phyloP scores from a whole-genome alignment of 306 rosid species.

The Pyrus communis region DNA sequence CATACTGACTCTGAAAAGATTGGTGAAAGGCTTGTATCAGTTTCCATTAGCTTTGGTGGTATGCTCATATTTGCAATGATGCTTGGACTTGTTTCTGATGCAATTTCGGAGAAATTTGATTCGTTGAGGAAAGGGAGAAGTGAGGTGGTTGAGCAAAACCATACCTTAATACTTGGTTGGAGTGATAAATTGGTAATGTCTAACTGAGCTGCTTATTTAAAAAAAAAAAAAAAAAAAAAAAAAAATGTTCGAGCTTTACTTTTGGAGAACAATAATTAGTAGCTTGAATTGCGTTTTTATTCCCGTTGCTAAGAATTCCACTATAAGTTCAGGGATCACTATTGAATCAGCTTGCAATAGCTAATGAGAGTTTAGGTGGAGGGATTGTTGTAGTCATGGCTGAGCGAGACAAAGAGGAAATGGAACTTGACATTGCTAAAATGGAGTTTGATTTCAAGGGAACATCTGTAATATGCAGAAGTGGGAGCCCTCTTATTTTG shows the following conservation, averaged over 20 bases:
- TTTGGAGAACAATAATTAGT: not conserved
- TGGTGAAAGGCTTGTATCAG: slow-evolving; percentile 73
- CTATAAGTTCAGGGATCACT: slow-evolving; percentile 62
- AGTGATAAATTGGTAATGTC: slow-evolving; percentile 73
- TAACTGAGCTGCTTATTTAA: not conserved
- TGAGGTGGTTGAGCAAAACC: slow-evolving; percentile 80
- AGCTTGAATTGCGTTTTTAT: slow-evolving; percentile 1
- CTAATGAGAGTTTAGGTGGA: slow-evolving; percentile 87
- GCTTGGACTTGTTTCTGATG: slow-evolving; percentile 94
- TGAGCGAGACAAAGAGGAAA: slow-evolving; percentile 89
- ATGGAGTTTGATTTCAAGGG: slow-evolving; percentile 92
- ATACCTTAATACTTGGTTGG: slow-evolving; percentile 94
- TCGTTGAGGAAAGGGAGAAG: slow-evolving; percentile 90
- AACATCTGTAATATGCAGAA: slow-evolving; percentile 88
- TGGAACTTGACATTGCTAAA: slow-evolving; percentile 91
- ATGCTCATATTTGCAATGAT: slow-evolving; percentile 96
- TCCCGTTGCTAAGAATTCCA: slow-evolving; percentile 6
- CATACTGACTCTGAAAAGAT: slow-evolving; percentile 67
- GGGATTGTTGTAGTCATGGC: slow-evolving; percentile 91
- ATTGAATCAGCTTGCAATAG: slow-evolving; percentile 80
- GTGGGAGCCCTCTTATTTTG: slow-evolving; percentile 84
- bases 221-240: not conserved
- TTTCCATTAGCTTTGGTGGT: slow-evolving; percentile 88
- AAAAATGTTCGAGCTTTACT: not conserved
- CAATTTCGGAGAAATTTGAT: slow-evolving; percentile 84